phyloP scores from a whole-genome alignment of 2,329 filamentous ascomycete genomes.

The Aspergillus floridensis region DNA sequence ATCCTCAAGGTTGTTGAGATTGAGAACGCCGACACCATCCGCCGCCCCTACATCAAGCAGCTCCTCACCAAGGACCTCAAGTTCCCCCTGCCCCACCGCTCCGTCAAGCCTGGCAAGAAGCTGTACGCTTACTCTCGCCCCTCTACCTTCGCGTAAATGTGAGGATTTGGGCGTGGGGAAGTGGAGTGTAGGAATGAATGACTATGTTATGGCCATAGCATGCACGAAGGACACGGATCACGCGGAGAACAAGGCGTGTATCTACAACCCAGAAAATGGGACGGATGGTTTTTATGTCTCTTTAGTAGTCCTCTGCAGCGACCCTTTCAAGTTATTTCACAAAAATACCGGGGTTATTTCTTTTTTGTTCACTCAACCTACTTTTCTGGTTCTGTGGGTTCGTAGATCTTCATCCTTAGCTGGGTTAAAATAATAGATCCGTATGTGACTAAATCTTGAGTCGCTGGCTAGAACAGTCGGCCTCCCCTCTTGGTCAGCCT shows the following conservation, averaged over 20 bases:
- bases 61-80: constrained; percentile 90
- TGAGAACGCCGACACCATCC: constrained; percentile 90
- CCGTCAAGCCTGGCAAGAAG: constrained; percentile 83
- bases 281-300: constrained; percentile 40
- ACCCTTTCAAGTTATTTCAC: constrained; percentile 40
- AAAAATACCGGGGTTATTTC: constrained; percentile 38
- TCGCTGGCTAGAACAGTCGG: too few species aligned
- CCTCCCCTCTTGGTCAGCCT: too few species aligned
- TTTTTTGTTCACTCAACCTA: constrained; percentile 12
- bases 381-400: background rate
- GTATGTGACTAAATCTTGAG: background rate
- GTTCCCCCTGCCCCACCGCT: constrained; percentile 98
- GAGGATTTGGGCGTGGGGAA: constrained; percentile 34
- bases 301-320: constrained; percentile 40
- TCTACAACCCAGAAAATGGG: constrained; percentile 34
- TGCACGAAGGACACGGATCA: constrained; percentile 40
- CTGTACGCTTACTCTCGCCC: constrained; percentile 90
- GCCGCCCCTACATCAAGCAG: constrained; percentile 99
- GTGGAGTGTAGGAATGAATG: constrained; percentile 42
- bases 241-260: constrained; percentile 35
- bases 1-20: constrained; percentile 98
- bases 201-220: constrained; percentile 44
- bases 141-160: constrained; percentile 91
- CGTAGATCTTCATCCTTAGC: background rate
- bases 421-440: background rate